Evolutionary conservation across 2,329 filamentous ascomycete genomes (phyloP).

Genomic region (Zasmidium cellare): DNA sequence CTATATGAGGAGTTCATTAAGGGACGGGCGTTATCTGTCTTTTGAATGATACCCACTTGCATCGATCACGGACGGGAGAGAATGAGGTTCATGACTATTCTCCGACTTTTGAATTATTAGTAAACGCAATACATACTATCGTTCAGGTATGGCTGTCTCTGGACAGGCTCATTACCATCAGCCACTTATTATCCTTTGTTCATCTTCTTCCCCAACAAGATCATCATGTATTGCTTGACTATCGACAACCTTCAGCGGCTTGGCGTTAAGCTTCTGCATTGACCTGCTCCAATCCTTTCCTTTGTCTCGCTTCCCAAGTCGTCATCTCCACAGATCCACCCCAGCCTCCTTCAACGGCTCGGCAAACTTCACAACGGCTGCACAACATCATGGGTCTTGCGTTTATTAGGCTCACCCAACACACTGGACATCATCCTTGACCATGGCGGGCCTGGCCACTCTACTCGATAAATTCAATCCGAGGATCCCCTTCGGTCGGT

Average conservation of each 20-base stretch:
- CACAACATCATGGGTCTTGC: background rate
- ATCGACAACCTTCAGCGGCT: too few species aligned
- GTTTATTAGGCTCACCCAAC: background rate
- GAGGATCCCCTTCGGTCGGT: constrained; percentile 23
- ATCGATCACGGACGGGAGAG: background rate
- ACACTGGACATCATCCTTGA: background rate
- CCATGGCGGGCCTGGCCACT: background rate
- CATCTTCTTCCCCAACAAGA: too few species aligned
- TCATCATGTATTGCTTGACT: too few species aligned
- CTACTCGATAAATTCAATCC: constrained; percentile 26
- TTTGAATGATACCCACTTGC: background rate
- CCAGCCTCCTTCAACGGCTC: background rate
- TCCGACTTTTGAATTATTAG: background rate
- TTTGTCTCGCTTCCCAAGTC: background rate
- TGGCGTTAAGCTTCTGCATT: background rate
- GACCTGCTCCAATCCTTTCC: too few species aligned
- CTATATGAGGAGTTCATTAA: background rate
- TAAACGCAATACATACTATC: background rate
- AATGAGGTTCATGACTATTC: background rate
- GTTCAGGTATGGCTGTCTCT: background rate
- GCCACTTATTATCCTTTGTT: background rate
- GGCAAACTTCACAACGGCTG: background rate
- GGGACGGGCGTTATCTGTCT: background rate
- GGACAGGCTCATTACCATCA: background rate
- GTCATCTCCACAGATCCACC: background rate